Base-by-base conservation (phyloP, 352 stramenopile species). In the Peronosclerospora sorghi region DNA sequence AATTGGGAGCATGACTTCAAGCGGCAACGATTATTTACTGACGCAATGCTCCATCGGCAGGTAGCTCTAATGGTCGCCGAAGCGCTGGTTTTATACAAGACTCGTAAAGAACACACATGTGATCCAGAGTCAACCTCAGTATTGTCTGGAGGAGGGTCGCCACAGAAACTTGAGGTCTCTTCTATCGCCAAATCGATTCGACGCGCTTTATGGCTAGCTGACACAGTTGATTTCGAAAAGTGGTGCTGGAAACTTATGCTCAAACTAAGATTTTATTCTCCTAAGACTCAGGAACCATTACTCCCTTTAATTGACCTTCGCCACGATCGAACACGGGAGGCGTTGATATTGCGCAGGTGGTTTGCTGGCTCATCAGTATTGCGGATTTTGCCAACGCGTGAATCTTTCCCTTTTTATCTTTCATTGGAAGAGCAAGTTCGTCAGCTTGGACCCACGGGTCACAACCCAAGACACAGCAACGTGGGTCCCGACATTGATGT, bases 171-270 rank as follows among this genome's bases (percentile, higher is more conserved):
- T 1, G 59, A 77, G 34, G 62, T 76, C 14, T 55, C 56, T 17
- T 65, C 65, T 24, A 79, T 89, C 26, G 77, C 73, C 0, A 82
- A 86, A 35, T 89, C 77, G 1, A 81, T 89, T 56, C 68, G 70
- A 5, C 74, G 74, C 4, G 74, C 73, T 0, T 63, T 89, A 18
- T 84, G 77, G 51, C 46, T 86, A 7, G 67, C 71, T 23, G 55
- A 68, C 32, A 68, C 57, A 2, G 64, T 93, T 8, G 73, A 93
- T 49, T 90, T 93, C 36, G 63, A 82, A 17, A 67, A 75, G 8
- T 93, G 80, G 80, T 89, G 77, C 49, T 93, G 80, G 80, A 79
- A 72, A 41, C 35, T 89, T 1, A 83, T 93, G 51, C 64, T 90
- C 1, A 88, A 86, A 48, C 59, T 93, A 29, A 66, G 71, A 12